A percentile compares a stretch with the other conserved stretches of the same genome.
Conservation (phyloP, 768 basidiomycete species). For the Leccinum rimulosum region DNA sequence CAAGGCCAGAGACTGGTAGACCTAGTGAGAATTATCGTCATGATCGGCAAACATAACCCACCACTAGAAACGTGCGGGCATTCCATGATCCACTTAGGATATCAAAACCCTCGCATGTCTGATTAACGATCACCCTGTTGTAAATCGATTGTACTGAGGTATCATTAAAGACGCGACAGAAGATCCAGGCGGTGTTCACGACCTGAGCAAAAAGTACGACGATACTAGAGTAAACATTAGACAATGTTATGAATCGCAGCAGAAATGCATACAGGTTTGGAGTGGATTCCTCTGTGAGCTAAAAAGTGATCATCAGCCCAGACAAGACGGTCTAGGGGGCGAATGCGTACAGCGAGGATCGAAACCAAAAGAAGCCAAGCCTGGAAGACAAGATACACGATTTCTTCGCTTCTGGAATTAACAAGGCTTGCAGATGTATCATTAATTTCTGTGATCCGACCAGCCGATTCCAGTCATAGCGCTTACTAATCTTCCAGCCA, state of each 20-base stretch:
- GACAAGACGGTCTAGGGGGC: neutral
- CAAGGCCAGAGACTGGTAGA: slow-evolving; percentile 36
- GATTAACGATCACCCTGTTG: slow-evolving; percentile 33
- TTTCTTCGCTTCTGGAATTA: slow-evolving; percentile 43
- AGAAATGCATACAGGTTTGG: slow-evolving; percentile 42
- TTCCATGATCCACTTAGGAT: slow-evolving; percentile 45
- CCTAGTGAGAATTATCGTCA: slow-evolving; percentile 1
- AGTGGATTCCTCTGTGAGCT: slow-evolving; percentile 52
- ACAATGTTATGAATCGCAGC: neutral
- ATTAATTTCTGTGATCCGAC: neutral
- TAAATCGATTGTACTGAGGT: slow-evolving; percentile 33
- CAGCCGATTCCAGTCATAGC: neutral
- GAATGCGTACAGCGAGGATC: slow-evolving; percentile 41
- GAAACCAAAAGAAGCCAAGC: slow-evolving; percentile 48
- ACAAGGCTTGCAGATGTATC: slow-evolving; percentile 17
- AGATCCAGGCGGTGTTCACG: slow-evolving; percentile 47
- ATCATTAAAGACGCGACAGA: slow-evolving; percentile 39
- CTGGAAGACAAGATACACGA: slow-evolving; percentile 45
- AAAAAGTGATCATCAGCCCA: neutral
- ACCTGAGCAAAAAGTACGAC: slow-evolving; percentile 45
- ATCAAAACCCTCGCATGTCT: slow-evolving; percentile 40
- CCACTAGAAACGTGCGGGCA: slow-evolving; percentile 25
- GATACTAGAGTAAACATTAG: slow-evolving; percentile 14
- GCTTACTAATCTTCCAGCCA: slow-evolving; percentile 49
- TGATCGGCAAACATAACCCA: slow-evolving; percentile 23